These are phyloP conservation scores for Penicillium nucicola DNA, from an alignment of 495 filamentous ascomycete species.

Conservation along the genomic window DNA sequence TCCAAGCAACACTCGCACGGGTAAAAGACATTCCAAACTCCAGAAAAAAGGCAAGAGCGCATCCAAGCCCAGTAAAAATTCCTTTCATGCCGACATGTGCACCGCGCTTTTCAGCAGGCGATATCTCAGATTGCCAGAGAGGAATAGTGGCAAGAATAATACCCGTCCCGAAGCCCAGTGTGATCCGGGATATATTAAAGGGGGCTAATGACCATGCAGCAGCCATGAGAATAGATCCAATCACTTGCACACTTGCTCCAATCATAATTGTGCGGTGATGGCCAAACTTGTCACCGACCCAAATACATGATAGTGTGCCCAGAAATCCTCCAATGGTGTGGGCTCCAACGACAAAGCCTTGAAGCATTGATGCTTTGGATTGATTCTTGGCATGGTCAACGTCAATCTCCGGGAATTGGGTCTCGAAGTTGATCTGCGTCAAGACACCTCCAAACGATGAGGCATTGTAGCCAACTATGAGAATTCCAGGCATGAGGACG, in stretches of 20 bases:
- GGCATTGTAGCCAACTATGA: conserved; percentile 23
- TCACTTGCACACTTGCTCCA: conserved; percentile 50
- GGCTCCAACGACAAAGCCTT: conserved; percentile 48
- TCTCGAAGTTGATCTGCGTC: conserved; percentile 14
- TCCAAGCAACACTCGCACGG: conserved; percentile 39
- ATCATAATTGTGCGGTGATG: conserved; percentile 53
- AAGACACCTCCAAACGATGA: conserved; percentile 23
- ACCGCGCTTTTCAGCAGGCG: conserved; percentile 55
- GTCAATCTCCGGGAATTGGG: conserved; percentile 20
- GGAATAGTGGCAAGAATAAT: conserved; percentile 59
- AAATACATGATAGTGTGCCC: conserved; percentile 50
- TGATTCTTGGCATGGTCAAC: conserved; percentile 6
- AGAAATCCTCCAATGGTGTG: conserved; percentile 59
- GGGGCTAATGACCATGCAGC: conserved; percentile 49
- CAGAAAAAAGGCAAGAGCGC: conserved; percentile 48
- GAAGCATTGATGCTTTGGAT: conserved; percentile 14
- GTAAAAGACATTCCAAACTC: conserved; percentile 53
- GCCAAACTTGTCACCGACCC: conserved; percentile 53
- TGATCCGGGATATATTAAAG: conserved; percentile 54
- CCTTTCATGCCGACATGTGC: conserved; percentile 57
- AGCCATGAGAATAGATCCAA: conserved; percentile 56
- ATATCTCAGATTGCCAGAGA: conserved; percentile 62
- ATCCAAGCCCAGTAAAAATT: conserved; percentile 57
- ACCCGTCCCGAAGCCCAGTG: conserved; percentile 56
- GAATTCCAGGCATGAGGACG: conserved; percentile 25